Evolutionary conservation across 2,329 filamentous ascomycete genomes (phyloP).

Genomic region (Plectosphaerella plurivora): DNA sequence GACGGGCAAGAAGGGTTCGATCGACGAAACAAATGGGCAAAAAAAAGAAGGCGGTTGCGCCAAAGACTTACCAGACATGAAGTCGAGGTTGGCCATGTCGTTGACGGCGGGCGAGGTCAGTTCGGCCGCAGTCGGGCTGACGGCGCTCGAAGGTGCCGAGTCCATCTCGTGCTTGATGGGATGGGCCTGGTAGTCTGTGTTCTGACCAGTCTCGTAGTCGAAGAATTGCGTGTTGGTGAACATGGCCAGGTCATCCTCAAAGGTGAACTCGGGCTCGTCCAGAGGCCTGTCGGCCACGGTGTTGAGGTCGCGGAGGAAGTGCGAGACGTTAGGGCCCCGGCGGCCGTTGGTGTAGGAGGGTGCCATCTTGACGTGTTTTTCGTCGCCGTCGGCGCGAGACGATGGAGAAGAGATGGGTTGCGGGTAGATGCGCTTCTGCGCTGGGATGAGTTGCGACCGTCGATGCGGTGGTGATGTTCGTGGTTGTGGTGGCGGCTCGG

Average conservation of each 20-base stretch:
- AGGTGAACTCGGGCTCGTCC: conserved; percentile 56
- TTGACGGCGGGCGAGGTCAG: conserved; percentile 30
- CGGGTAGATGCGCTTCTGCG: no score
- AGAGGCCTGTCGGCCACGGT: conserved; percentile 54
- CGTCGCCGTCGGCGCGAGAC: no score
- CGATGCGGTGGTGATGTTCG: no score
- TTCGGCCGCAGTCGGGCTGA: conserved; percentile 7
- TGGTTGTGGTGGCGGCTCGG: no score
- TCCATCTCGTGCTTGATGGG: conserved; percentile 38
- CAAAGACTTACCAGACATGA: conserved; percentile 43
- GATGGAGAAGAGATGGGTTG: no score
- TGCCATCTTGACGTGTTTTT: conserved; percentile 51
- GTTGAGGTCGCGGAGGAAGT: conserved; percentile 85
- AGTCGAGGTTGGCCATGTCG: conserved; percentile 44
- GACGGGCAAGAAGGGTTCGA: background rate
- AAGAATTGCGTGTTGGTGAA: conserved; percentile 83
- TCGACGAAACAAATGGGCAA: background rate
- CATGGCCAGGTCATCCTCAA: conserved; percentile 69
- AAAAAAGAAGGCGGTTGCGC: no score
- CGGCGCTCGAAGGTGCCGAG: conserved; percentile 18
- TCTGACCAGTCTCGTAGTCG: conserved; percentile 67
- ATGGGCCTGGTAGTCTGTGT: conserved; percentile 50
- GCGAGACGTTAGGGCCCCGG: conserved; percentile 80
- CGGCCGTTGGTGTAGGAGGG: conserved; percentile 59
- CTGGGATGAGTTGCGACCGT: no score